Evolutionary conservation across 192 early-diverging fungal genomes (phyloP), one percentile per base, ranked within the genome.

Genomic region (Coemansia sp.): DNA sequence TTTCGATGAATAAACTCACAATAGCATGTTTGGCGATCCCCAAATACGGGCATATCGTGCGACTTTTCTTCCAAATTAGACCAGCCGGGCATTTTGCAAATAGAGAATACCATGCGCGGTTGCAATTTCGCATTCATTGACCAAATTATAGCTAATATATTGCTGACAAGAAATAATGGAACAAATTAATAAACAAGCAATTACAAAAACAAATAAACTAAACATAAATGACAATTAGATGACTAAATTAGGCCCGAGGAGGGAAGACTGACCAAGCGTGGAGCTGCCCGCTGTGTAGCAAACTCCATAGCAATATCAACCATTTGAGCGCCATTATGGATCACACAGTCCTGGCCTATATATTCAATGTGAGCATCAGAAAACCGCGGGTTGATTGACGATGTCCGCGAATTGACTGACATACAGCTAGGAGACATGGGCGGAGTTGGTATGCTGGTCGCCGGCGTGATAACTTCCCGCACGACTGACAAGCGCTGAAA

Each of bases 351-450:
- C 22, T 45, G 55, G 27, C 69, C 78, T 48, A 81, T 58, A 43
- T 75, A 81, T 60, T 75, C 73, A 37, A 81, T 59, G 38, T 72
- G 78, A 7, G 73, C 78, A 19, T 75, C 73, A 18, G 73, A 75
- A 43, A 81, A 81, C 37, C 72, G 60, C 27, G 71, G 57, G 39
- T 66, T 65, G 14, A 64, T 68, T 1, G 62, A 65, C 4, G 64
- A 54, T 23, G 57, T 9, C 22, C 47, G 47, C 3, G 59, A 43
- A 6, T 7, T 54, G 32, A 12, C 35, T 35, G 57, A 29, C 35
- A 45, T 27, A 23, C 41, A 49, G 18, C 52, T 22, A 1, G 62
- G 57, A 12, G 59, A 61, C 41, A 53, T 52, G 32, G 58, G 64
- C 20, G 63, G 63, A 8, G 54, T 65, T 13, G 48, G 32, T 18